Evolutionary conservation across 2,329 filamentous ascomycete genomes (phyloP), one percentile per base, ranked within the genome.

Genomic region (Phyllosticta ampelicida): DNA sequence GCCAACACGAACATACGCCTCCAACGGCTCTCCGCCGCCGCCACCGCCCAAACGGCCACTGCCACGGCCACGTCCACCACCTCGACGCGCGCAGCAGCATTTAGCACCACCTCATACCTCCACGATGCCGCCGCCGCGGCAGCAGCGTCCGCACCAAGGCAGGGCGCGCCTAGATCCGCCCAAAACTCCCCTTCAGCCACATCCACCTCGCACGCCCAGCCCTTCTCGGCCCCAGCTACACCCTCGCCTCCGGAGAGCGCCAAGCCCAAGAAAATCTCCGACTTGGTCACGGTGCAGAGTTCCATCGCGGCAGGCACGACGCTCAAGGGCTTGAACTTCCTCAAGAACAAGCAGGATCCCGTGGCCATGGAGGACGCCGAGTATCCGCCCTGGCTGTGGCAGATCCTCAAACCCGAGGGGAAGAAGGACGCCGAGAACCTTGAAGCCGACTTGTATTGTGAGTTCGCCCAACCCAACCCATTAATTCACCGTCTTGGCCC

Each of bases 381-480:
- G 61, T 95, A 95, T 72, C 89, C 89, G 2, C 77, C 77, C 21
- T 95, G 89, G 89, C 72, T 95, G 61, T 95, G 89, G 89, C 77
- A 73, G 2, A 84, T 87, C 64, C 74, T 94, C 58, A 80, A 85
- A 54, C 76, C 72, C 65, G 75, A 82, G 72, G 80, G 82, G 71
- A 82, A 79, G 67, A 69, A 67, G 59, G 67, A 74, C 1, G 80
- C 73, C 3, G 80, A 78, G 3, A 79, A 77, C 10, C 78, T 78
- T 9, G 81, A 80, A 23, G 86, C 84, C 20, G 89, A 92, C 75
- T 79, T 90, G 64, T 94, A 90, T 71, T 91, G 89, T 92, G 81
- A 54, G 86, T 81, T n/a, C 3, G 30, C n/a, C n/a, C n/a, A n/a
- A n/a, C n/a, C 54, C 48, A 36, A 11, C 8, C 30, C 30, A 36